A percentile compares a stretch with the other conserved stretches of the same genome.
These are phyloP conservation scores for Psilocybe cyanescens DNA, from an alignment of 768 basidiomycete species.

Conservation along the genomic window DNA sequence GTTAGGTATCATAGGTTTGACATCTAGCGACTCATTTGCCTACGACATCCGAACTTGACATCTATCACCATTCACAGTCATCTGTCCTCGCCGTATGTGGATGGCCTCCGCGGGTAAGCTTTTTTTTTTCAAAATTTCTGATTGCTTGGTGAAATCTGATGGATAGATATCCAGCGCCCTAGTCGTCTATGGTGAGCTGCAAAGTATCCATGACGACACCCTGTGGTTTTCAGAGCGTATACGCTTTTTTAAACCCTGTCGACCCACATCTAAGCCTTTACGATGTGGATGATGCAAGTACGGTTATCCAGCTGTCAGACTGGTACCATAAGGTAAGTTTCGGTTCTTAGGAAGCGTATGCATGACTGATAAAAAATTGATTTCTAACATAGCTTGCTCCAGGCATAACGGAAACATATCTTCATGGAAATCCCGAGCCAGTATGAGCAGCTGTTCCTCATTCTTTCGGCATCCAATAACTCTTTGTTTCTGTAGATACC, in stretches of 20 bases:
- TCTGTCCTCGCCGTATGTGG: constrained; percentile 25
- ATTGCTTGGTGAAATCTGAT: constrained; percentile 1
- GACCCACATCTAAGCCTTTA: constrained; percentile 23
- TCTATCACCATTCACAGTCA: constrained; percentile 9
- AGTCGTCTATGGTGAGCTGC: constrained; percentile 30
- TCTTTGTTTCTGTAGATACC: constrained; percentile 11
- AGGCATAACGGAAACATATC: constrained; percentile 18
- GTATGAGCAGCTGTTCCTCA: constrained; percentile 1
- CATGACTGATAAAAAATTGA: no score
- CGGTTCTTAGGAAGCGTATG: background rate
- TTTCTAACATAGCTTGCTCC: constrained; percentile 8
- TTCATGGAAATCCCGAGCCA: constrained; percentile 21
- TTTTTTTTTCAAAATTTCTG: background rate
- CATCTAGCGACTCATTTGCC: no score
- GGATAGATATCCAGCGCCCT: constrained; percentile 28
- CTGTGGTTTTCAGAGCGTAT: background rate
- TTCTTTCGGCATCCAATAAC: no score
- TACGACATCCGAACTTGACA: no score
- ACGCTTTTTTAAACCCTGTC: constrained; percentile 13
- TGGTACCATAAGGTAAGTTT: constrained; percentile 23
- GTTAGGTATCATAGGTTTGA: constrained; percentile 20
- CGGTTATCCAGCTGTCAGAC: constrained; percentile 26
- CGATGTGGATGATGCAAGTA: constrained; percentile 23
- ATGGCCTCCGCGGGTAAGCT: constrained; percentile 22
- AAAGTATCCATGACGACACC: no score